Evolutionary conservation across 331 rosid genomes (phyloP), one percentile per base, ranked within the genome.

Genomic region (Prunus yedoensis): DNA sequence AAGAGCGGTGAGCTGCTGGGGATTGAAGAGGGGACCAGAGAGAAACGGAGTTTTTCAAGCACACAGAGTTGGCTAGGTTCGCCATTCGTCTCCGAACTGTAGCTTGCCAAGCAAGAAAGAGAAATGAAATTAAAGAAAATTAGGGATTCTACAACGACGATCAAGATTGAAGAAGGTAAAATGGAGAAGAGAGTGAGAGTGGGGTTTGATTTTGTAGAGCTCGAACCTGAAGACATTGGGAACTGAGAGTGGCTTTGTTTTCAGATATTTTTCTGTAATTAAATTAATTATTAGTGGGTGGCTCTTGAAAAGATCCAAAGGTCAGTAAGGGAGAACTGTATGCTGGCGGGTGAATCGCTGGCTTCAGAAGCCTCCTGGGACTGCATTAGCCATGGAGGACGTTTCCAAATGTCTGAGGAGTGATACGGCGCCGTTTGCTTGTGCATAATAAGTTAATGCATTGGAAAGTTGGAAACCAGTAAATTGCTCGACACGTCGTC

Each of bases 41-140:
- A 21, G 90, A 82, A 74, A 84, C 76, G 17, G 89, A 73, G 66
- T 84, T 90, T 82, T 79, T 90, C 46, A 86, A 81, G 45, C 92
- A 80, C n/a, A 86, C 21, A 3, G 90, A 76, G 79, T 80, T 90
- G 20, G 89, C 82, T 2, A 84, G 30, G 43, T 83, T 76, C 17
- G 93, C 83, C 97, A 90, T 86, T 68, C 87, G 69, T 69, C 85
- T 80, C 47, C 83, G 78, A 82, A 74, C 89, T 86, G 91, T 68
- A 59, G 78, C 69, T 54, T 38, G 57, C 2, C 30, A 54, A 75
- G 79, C 45, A 30, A 71, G 10, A 75, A 70, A 74, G 59, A 80
- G 35, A 62, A 61, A 47, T 30, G 58, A 45, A 27, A 73, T 77
- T 61, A 84, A 79, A 78, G 63, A 38, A 20, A 35, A 14, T 41